Evolutionary conservation across 106 monocot species (phyloP).

Genomic region (Dioscorea dumetorum): DNA sequence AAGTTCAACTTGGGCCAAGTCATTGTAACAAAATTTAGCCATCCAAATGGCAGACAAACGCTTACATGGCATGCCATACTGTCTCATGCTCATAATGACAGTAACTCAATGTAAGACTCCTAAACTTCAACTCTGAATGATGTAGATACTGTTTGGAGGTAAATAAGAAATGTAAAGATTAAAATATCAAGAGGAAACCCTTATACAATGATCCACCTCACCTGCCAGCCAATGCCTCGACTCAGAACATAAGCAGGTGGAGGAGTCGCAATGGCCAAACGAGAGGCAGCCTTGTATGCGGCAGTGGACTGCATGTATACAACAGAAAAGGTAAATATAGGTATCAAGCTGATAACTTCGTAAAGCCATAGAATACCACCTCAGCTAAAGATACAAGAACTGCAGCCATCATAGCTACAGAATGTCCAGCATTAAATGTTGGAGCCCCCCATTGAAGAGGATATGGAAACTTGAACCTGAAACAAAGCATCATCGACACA

Average conservation of each 20-base stretch:
- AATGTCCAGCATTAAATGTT: constrained; percentile 71
- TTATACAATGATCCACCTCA: constrained; percentile 1
- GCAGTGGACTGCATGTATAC: constrained; percentile 45
- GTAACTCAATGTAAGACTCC: too few species aligned
- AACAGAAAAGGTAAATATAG: background rate
- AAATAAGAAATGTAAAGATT: too few species aligned
- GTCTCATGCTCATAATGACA: too few species aligned
- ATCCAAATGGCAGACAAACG: too few species aligned
- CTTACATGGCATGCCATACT: too few species aligned
- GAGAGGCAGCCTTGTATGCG: constrained; percentile 53
- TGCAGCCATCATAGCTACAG: constrained; percentile 70
- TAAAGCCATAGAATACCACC: constrained; percentile 11
- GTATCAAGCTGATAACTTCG: background rate
- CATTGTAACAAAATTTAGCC: too few species aligned
- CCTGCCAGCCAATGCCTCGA: constrained; percentile 78
- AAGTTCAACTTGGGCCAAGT: too few species aligned
- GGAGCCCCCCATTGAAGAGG: constrained; percentile 81
- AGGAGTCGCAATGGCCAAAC: constrained; percentile 65
- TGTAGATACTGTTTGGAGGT: too few species aligned
- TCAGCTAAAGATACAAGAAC: constrained; percentile 51
- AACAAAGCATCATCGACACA: background rate
- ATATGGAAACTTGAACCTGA: constrained; percentile 64
- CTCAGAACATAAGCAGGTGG: constrained; percentile 69
- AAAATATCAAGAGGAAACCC: too few species aligned
- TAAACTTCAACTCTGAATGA: too few species aligned